Percentiles rank a stretch among this genome's conserved stretches.
Conservation (phyloP, 2,329 filamentous ascomycete species). For the Sphaceloma murrayae region DNA sequence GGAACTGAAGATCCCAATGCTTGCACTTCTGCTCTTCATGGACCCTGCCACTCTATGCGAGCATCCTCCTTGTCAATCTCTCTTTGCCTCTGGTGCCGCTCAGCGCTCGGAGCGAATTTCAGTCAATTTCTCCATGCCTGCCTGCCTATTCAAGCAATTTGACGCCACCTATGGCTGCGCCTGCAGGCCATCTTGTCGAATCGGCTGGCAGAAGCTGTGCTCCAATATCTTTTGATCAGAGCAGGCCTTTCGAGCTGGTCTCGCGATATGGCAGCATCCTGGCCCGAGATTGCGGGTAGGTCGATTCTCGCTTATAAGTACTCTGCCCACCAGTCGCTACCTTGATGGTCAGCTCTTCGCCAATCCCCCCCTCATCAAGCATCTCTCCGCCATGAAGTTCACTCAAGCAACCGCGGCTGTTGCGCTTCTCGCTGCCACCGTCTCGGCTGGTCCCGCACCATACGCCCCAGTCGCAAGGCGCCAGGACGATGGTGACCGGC, state of each 20-base stretch:
- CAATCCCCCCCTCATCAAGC: constrained; percentile 2
- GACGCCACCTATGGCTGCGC: background rate
- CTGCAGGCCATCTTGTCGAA: constrained; percentile 10
- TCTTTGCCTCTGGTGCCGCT: background rate
- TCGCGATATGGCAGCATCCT: constrained; percentile 5
- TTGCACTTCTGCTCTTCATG: background rate
- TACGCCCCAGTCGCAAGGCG: constrained; percentile 7
- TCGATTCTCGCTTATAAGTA: constrained; percentile 14
- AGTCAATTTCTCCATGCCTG: constrained; percentile 3
- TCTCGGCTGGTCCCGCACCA: constrained; percentile 6
- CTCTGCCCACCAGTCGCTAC: constrained; percentile 6
- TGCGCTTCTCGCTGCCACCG: constrained; percentile 7
- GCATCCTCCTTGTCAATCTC: constrained; percentile 3
- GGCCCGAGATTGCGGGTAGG: constrained; percentile 10
- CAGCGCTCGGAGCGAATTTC: background rate
- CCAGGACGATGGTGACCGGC: constrained; percentile 7
- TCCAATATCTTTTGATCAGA: constrained; percentile 13
- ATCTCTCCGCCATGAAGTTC: constrained; percentile 10
- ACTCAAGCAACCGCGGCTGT: constrained; percentile 11
- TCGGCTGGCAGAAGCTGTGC: constrained; percentile 6
- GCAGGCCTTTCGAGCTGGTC: background rate
- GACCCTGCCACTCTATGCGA: background rate
- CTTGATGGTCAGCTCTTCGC: constrained; percentile 13
- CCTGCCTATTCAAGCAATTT: constrained; percentile 15
- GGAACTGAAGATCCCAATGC: constrained; percentile 1